These are phyloP conservation scores for Geotrichum ghanense DNA, from an alignment of 805 yeast species.

Conservation along the genomic window DNA sequence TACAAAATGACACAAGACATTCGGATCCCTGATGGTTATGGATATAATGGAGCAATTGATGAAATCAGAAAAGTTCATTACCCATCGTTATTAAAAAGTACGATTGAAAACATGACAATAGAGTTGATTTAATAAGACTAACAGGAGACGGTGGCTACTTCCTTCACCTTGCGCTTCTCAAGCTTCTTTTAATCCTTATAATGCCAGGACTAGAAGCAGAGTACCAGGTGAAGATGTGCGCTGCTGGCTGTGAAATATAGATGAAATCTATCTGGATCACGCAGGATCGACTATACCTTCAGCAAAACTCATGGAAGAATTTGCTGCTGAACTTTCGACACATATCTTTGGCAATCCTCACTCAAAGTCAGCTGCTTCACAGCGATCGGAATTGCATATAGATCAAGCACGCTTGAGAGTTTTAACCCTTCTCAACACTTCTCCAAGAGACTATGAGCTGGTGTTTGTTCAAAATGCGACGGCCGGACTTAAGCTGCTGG, in stretches of 20 bases:
- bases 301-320: conserved; percentile 19
- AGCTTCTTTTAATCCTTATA: too few relatives aligned
- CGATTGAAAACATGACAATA: background rate
- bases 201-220: too few relatives aligned
- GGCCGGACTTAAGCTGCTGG: conserved; percentile 28
- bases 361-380: conserved; percentile 28
- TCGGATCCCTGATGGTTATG: background rate
- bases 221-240: too few relatives aligned
- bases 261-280: conserved; percentile 30
- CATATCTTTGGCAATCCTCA: conserved; percentile 32
- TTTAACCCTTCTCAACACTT: conserved; percentile 26
- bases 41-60: background rate
- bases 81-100: background rate
- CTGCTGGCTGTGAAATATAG: too few relatives aligned
- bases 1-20: too few relatives aligned
- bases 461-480: conserved; percentile 34
- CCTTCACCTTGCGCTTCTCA: background rate
- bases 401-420: conserved; percentile 22
- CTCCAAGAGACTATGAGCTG: conserved; percentile 27
- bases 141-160: too few relatives aligned
- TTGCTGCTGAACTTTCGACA: conserved; percentile 18
- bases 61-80: background rate
- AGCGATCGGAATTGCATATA: conserved; percentile 19
- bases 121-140: background rate
- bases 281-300: conserved; percentile 33